These are phyloP conservation scores for Fusarium redolens DNA, from an alignment of 2,329 filamentous ascomycete genomes.

Conservation along the genomic window DNA sequence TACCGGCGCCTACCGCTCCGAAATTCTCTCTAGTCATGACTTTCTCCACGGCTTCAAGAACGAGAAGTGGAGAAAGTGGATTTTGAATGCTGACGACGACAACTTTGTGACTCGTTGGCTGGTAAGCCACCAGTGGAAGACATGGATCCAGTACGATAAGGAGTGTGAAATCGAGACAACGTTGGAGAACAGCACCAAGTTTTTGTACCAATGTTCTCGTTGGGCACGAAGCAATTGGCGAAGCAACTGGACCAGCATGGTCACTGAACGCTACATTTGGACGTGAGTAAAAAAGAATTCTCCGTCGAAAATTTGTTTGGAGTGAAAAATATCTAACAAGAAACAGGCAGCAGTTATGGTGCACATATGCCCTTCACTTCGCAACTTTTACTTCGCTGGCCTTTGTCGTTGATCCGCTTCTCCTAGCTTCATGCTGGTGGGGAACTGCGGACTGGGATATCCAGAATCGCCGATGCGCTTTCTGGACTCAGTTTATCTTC, in stretches of 20 bases:
- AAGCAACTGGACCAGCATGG: conserved; percentile 92
- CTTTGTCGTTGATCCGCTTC: conserved; percentile 78
- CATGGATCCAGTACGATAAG: conserved; percentile 92
- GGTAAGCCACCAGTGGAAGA: conserved; percentile 91
- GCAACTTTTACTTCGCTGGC: conserved; percentile 93
- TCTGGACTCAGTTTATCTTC: conserved; percentile 75
- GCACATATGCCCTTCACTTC: conserved; percentile 90
- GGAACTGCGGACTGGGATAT: conserved; percentile 72
- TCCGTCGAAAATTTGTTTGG: background rate
- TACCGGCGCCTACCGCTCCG: conserved; percentile 90
- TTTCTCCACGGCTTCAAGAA: conserved; percentile 92
- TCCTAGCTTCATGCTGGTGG: conserved; percentile 76
- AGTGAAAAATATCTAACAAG: conserved; percentile 31
- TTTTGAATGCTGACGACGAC: conserved; percentile 95
- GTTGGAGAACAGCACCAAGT: conserved; percentile 87
- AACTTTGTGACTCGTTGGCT: conserved; percentile 98
- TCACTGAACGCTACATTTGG: conserved; percentile 86
- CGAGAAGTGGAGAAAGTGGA: conserved; percentile 89
- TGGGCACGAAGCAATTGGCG: conserved; percentile 99
- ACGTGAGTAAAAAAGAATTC: conserved; percentile 71
- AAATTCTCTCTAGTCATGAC: conserved; percentile 85
- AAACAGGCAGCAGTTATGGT: conserved; percentile 87
- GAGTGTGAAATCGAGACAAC: conserved; percentile 95
- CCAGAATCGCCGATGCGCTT: conserved; percentile 62
- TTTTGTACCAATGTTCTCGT: conserved; percentile 90